phyloP scores from a whole-genome alignment of 2,329 filamentous ascomycete species.

The Colletotrichum endophyticum region DNA sequence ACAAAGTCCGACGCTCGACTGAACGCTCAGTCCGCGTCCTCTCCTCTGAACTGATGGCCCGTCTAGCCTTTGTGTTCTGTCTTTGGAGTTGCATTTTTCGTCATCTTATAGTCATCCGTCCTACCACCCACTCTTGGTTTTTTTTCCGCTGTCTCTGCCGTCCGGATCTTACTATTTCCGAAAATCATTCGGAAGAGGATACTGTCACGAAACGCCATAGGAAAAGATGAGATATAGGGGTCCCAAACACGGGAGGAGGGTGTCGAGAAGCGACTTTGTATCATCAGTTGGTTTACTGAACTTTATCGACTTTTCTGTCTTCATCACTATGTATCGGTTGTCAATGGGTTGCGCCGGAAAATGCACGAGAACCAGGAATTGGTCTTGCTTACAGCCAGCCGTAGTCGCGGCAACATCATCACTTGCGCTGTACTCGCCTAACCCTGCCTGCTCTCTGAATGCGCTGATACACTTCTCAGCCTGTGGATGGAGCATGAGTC shows the following conservation, averaged over 20 bases:
- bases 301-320: not conserved
- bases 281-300: not conserved
- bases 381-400: not conserved
- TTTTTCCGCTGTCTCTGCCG: not conserved
- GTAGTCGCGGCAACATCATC: not conserved
- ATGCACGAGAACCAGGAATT: not conserved
- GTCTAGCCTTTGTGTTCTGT: not conserved
- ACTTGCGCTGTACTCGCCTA: not conserved
- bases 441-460: not conserved
- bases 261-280: not conserved
- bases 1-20: not conserved
- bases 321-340: not conserved
- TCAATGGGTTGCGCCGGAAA: not conserved
- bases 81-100: not conserved
- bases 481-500: not conserved
- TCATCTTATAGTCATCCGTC: not conserved
- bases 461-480: not conserved
- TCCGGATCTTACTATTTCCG: not conserved
- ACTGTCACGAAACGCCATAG: not conserved
- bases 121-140: not conserved
- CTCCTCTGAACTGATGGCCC: not conserved
- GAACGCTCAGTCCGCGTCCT: not conserved
- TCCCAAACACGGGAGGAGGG: not conserved
- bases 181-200: not conserved
- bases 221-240: not conserved